phyloP scores from a whole-genome alignment of 495 filamentous ascomycete genomes.

The Aspergillus carlsbadensis region DNA sequence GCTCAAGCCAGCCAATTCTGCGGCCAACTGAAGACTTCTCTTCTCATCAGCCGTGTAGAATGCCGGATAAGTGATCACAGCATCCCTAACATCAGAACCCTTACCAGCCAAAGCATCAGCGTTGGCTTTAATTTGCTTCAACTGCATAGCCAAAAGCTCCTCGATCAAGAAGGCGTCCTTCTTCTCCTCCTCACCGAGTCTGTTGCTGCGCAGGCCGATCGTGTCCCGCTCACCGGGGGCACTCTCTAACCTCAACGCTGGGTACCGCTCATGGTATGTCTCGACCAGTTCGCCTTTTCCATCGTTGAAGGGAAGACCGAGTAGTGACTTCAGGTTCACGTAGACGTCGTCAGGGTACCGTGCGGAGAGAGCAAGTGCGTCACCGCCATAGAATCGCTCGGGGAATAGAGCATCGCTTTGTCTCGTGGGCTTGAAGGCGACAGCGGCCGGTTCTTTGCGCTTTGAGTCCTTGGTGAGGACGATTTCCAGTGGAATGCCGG shows the following conservation, averaged over 20 bases:
- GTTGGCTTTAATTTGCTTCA: slow-evolving; percentile 83
- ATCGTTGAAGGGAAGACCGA: slow-evolving; percentile 63
- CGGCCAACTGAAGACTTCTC: slow-evolving; percentile 74
- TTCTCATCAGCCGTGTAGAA: slow-evolving; percentile 91
- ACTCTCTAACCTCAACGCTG: slow-evolving; percentile 51
- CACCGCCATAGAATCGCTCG: slow-evolving; percentile 86
- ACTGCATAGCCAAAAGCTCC: slow-evolving; percentile 94
- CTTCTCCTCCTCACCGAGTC: slow-evolving; percentile 58
- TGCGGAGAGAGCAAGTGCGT: slow-evolving; percentile 82
- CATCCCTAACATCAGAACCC: slow-evolving; percentile 68
- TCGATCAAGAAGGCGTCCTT: slow-evolving; percentile 81
- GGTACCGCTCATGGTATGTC: slow-evolving; percentile 70
- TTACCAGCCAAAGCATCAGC: slow-evolving; percentile 84
- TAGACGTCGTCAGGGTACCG: slow-evolving; percentile 92
- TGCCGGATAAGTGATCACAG: slow-evolving; percentile 86
- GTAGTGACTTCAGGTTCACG: slow-evolving; percentile 82
- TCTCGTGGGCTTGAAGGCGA: slow-evolving; percentile 86
- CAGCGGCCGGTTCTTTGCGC: slow-evolving; percentile 87
- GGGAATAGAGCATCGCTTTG: slow-evolving; percentile 64
- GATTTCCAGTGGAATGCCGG: slow-evolving; percentile 96
- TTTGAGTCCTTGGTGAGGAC: slow-evolving; percentile 98
- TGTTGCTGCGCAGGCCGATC: slow-evolving; percentile 72
- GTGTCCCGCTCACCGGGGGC: slow-evolving; percentile 60
- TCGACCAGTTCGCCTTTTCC: slow-evolving; percentile 58
- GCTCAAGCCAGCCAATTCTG: slow-evolving; percentile 81